A percentile compares a stretch with the other conserved stretches of the same genome.
These are phyloP conservation scores for Terfezia claveryi DNA, from an alignment of 495 filamentous ascomycete species.

Conservation along the genomic window DNA sequence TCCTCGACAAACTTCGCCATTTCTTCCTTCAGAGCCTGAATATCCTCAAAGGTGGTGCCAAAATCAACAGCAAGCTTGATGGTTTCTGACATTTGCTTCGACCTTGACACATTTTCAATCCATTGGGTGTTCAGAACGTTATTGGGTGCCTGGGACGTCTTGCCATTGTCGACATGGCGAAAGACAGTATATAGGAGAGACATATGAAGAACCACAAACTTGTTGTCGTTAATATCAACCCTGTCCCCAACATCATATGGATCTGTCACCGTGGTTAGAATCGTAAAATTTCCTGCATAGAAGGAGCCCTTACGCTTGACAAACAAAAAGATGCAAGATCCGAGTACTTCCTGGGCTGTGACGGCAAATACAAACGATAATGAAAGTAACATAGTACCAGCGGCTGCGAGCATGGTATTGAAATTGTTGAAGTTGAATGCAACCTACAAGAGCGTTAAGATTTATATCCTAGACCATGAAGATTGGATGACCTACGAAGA, in stretches of 20 bases:
- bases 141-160: slow-evolving; percentile 76
- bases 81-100: slow-evolving; percentile 76
- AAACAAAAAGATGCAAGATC: slow-evolving; percentile 93
- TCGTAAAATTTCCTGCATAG: no score
- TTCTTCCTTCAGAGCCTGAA: slow-evolving; percentile 58
- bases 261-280: neutral
- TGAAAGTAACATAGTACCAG: slow-evolving; percentile 81
- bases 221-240: slow-evolving; percentile 54
- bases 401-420: slow-evolving; percentile 72
- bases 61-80: slow-evolving; percentile 59
- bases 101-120: slow-evolving; percentile 81
- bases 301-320: slow-evolving; percentile 60
- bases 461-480: neutral
- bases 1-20: slow-evolving; percentile 71
- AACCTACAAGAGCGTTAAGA: slow-evolving; percentile 24
- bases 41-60: slow-evolving; percentile 68
- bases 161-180: slow-evolving; percentile 56
- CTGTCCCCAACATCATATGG: slow-evolving; percentile 79
- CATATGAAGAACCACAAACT: slow-evolving; percentile 76
- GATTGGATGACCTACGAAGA: slow-evolving; percentile 40
- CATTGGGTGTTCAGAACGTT: slow-evolving; percentile 72
- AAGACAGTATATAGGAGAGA: slow-evolving; percentile 89
- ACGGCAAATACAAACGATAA: slow-evolving; percentile 83
- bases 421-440: slow-evolving; percentile 72
- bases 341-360: slow-evolving; percentile 81